Conservation (phyloP, 73 alveolate genomes). For the Breviolum minutum region DNA sequence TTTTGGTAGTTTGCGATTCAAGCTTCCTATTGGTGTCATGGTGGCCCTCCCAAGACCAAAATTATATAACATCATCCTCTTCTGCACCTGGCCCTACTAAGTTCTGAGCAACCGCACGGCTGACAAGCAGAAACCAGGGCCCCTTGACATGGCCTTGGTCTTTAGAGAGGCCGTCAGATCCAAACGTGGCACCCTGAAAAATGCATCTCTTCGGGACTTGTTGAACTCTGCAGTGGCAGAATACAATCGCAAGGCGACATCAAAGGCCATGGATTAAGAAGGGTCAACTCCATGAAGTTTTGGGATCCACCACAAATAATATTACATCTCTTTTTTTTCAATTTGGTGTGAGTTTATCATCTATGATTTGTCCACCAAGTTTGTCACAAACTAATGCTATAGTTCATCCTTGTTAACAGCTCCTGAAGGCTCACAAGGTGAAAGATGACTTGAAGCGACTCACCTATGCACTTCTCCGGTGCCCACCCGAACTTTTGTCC, state of each 20-base stretch:
- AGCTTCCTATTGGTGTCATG: too few species aligned
- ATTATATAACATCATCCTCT: too few species aligned
- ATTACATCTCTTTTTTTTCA: too few species aligned
- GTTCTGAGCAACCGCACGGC: background rate
- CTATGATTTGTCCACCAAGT: too few species aligned
- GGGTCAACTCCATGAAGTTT: background rate
- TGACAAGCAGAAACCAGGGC: conserved; percentile 18
- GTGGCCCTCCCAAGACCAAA: too few species aligned
- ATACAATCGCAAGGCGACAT: conserved; percentile 2
- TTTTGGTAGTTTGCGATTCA: too few species aligned
- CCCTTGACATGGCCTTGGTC: background rate
- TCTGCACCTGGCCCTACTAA: too few species aligned
- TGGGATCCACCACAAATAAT: background rate
- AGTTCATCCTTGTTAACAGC: too few species aligned
- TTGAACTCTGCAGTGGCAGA: background rate
- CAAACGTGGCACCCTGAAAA: background rate
- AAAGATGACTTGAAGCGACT: background rate
- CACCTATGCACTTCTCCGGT: background rate
- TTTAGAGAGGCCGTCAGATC: background rate
- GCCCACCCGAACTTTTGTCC: background rate
- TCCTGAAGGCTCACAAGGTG: background rate
- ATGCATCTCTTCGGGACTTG: background rate
- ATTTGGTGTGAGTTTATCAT: too few species aligned
- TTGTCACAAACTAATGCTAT: too few species aligned
- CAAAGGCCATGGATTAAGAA: too few species aligned